Percentiles rank a stretch among this genome's conserved stretches.
Evolutionary conservation across 768 basidiomycete species (phyloP).

Genomic region (Russula virescens): DNA sequence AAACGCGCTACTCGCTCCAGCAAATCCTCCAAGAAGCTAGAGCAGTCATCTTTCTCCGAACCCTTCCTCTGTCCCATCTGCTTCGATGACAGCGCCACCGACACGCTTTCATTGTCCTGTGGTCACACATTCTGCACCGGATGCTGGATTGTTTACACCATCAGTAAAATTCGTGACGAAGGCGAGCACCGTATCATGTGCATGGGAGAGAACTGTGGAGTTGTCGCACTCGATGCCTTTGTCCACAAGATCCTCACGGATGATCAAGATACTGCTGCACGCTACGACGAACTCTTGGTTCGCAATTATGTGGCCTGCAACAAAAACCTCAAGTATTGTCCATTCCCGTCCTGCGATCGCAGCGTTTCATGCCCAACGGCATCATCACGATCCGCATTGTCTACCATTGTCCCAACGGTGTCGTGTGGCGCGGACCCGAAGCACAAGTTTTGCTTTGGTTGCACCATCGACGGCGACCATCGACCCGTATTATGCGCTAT

Average conservation of each 20-base stretch:
- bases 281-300: constrained; percentile 83
- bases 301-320: constrained; percentile 87
- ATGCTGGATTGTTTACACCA: constrained; percentile 80
- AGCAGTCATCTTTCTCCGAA: constrained; percentile 31
- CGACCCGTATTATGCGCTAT: constrained; percentile 86
- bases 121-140: constrained; percentile 77
- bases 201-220: constrained; percentile 73
- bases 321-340: constrained; percentile 85
- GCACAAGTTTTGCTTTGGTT: constrained; percentile 94
- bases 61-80: constrained; percentile 91
- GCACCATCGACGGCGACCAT: constrained; percentile 82
- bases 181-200: constrained; percentile 68
- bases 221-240: constrained; percentile 60
- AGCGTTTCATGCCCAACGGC: constrained; percentile 90
- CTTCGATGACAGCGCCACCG: constrained; percentile 65
- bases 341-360: constrained; percentile 89
- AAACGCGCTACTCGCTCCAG: constrained; percentile 31
- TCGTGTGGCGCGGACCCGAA: constrained; percentile 62
- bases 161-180: constrained; percentile 78
- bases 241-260: constrained; percentile 50
- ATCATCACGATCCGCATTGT: constrained; percentile 64
- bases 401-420: constrained; percentile 83
- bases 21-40: constrained; percentile 24
- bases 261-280: constrained; percentile 49
- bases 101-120: constrained; percentile 70